Conservation (phyloP, 768 basidiomycete genomes). For the Rhodotorula sphaerocarpa region DNA sequence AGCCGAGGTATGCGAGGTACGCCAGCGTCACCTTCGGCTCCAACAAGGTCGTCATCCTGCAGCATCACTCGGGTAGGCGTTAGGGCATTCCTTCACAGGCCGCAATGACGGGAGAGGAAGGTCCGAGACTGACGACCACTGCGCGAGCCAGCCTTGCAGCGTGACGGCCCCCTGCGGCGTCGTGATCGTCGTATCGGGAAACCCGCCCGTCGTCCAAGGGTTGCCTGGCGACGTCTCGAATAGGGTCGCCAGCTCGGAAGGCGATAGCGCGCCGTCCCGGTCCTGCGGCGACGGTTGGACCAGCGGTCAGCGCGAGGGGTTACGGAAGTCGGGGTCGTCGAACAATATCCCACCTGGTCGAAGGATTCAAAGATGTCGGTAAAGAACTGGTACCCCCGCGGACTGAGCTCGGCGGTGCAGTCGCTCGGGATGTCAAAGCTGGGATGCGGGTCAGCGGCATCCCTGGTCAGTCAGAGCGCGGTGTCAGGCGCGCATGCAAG, state of each 20-base stretch:
- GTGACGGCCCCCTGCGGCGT: constrained; percentile 80
- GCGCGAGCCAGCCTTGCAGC: constrained; percentile 94
- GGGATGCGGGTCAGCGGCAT: neutral
- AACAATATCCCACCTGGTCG: constrained; percentile 60
- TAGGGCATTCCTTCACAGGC: too few relatives aligned
- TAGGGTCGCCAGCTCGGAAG: constrained; percentile 70
- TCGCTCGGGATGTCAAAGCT: constrained; percentile 90
- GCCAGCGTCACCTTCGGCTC: constrained; percentile 84
- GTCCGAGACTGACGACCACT: constrained; percentile 69
- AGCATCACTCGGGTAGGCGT: neutral
- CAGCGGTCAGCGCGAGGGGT: neutral
- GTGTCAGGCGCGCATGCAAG: neutral
- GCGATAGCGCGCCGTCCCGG: constrained; percentile 84
- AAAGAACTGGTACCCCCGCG: constrained; percentile 91
- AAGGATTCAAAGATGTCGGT: constrained; percentile 92
- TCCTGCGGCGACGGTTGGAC: constrained; percentile 60
- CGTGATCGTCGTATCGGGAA: constrained; percentile 73
- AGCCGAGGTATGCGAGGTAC: constrained; percentile 91
- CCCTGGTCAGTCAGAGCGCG: neutral
- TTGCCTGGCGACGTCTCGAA: constrained; percentile 94
- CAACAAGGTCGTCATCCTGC: constrained; percentile 92
- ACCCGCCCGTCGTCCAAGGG: constrained; percentile 87
- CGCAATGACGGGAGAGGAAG: neutral
- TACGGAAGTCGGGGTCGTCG: neutral
- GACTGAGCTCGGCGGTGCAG: constrained; percentile 89